Conservation (phyloP, 2,329 filamentous ascomycete species). For the Hypoxylon sp. region DNA sequence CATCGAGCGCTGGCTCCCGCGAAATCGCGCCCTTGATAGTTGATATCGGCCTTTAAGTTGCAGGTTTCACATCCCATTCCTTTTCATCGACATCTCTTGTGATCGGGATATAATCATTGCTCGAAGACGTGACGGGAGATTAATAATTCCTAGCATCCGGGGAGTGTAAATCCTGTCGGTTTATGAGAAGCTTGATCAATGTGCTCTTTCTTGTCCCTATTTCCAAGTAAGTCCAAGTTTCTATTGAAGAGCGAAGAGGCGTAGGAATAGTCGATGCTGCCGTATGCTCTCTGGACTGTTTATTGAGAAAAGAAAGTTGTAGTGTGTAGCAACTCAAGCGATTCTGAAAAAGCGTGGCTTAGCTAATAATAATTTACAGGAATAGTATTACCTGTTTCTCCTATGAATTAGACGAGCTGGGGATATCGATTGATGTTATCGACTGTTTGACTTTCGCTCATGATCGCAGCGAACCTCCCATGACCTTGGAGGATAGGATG, state of each 20-base stretch:
- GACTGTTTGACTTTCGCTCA: slow-evolving; percentile 50
- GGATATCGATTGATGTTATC: slow-evolving; percentile 50
- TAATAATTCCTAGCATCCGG: slow-evolving; percentile 50
- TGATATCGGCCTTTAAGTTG: slow-evolving; percentile 56
- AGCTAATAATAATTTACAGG: too few species aligned
- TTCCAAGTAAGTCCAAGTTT: background rate
- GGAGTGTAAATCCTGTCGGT: slow-evolving; percentile 49
- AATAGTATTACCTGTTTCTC: too few species aligned
- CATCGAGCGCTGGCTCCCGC: slow-evolving; percentile 52
- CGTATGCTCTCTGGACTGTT: too few species aligned
- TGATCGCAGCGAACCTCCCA: slow-evolving; percentile 59
- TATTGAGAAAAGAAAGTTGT: too few species aligned
- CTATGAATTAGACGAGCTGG: slow-evolving; percentile 59
- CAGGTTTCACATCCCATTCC: slow-evolving; percentile 58
- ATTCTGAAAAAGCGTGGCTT: too few species aligned
- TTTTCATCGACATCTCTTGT: slow-evolving; percentile 60
- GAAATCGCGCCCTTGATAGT: slow-evolving; percentile 52
- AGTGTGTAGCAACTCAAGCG: too few species aligned
- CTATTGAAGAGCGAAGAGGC: too few species aligned
- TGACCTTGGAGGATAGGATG: slow-evolving; percentile 49
- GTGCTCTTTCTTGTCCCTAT: slow-evolving; percentile 63
- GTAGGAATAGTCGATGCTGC: too few species aligned
- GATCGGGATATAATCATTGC: slow-evolving; percentile 58
- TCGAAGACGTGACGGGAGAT: slow-evolving; percentile 60
- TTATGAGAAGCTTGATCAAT: slow-evolving; percentile 62